Base-by-base conservation (phyloP, 106 monocot species). In the Acorus gramineus region DNA sequence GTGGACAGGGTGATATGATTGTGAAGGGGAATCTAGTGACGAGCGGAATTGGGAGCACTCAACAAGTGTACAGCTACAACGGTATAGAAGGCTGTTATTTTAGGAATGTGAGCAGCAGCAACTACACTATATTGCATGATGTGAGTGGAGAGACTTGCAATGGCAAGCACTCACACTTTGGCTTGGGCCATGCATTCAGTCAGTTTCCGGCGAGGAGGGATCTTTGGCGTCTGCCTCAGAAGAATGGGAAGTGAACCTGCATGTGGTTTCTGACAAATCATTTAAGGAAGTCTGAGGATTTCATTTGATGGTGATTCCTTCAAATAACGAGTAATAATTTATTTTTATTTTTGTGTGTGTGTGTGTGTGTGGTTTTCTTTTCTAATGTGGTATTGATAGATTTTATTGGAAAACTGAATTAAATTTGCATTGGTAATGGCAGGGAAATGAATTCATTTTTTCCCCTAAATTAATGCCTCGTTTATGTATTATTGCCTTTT, bases 11-110 rank as follows among this genome's bases (percentile, higher is more conserved):
- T 4, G 6, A 53, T 3, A 98, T 98, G 83, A 44, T 46, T 4
- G 88, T 85, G 9, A 91, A 85, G 64, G 88, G 79, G 65, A 73
- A 87, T 57, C 53, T 91, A 63, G 90, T 91, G 12, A 53, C 52
- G 2, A 63, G 77, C 13, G 87, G 90, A 44, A 8, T 87, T 2
- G 91, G 71, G 52, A 73, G 63, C 11, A 91, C 85, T 46, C 80
- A 78, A 59, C 84, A 98, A 65, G 68, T 61, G 56, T 92, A 88
- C 53, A 85, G 48, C 52, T 98, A 83, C 61, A 79, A 80, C 60
- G 73, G 92, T 61, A 92, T 67, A 2, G 81, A 84, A 65, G 98
- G 85, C 7, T 98, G 98, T 66, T 92, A 88, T 61, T 95, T 84
- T 45, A 90, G 94, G 69, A 84, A 86, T 71, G 93, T 94, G 49